Conservation (phyloP, 768 basidiomycete species). For the Erythrobasidium yunnanense region DNA sequence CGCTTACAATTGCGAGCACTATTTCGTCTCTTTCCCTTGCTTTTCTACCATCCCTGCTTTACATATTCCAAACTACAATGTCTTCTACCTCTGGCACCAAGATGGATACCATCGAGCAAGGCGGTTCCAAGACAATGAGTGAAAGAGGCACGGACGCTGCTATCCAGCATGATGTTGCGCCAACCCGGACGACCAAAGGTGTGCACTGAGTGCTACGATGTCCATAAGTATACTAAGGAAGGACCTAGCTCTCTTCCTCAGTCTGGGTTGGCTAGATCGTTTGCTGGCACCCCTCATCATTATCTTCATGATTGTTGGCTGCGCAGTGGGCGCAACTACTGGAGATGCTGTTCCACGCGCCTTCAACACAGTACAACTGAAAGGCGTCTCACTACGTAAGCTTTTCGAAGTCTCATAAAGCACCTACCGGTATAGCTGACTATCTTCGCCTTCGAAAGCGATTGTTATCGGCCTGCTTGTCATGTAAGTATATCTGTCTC, state of each 20-base stretch:
- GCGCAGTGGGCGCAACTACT: conserved; percentile 58
- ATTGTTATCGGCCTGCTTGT: conserved; percentile 69
- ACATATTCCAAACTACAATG: no score
- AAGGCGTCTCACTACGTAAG: conserved; percentile 68
- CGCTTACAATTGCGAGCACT: no score
- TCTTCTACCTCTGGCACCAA: no score
- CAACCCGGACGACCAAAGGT: no score
- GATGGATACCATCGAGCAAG: no score
- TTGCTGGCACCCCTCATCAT: conserved; percentile 59
- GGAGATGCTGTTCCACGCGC: conserved; percentile 40
- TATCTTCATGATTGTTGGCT: conserved; percentile 61
- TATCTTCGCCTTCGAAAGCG: conserved; percentile 46
- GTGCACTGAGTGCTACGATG: no score
- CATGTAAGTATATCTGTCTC: conserved; percentile 48
- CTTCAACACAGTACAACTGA: conserved; percentile 55
- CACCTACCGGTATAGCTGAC: background rate
- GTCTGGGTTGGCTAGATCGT: conserved; percentile 51
- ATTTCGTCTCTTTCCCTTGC: no score
- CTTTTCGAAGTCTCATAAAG: background rate
- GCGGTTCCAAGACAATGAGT: no score
- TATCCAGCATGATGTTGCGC: no score
- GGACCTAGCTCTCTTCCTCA: conserved; percentile 32
- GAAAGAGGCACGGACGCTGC: no score
- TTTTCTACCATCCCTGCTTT: no score
- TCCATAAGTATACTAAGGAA: no score